Percentiles rank a stretch among this genome's conserved stretches.
phyloP scores from a whole-genome alignment of 73 alveolate genomes.

The Breviolum minutum region DNA sequence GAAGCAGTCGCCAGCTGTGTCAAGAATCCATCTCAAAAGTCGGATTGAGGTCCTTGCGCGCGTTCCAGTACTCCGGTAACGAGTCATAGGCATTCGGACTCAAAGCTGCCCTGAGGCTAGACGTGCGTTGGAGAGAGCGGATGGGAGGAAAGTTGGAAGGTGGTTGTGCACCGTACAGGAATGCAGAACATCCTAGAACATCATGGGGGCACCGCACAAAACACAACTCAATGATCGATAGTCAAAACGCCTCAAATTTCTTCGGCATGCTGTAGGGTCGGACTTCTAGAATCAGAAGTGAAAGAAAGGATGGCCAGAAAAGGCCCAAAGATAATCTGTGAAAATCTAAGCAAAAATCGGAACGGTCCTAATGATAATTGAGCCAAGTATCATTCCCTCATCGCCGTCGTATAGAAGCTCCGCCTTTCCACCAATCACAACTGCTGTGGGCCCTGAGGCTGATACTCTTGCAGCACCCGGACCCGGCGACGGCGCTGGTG shows the following conservation, averaged over 20 bases:
- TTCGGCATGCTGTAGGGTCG: too few species aligned
- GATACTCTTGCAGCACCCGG: not conserved
- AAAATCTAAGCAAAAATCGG: not conserved
- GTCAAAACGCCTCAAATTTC: too few species aligned
- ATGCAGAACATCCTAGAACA: too few species aligned
- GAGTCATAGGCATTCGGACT: not conserved
- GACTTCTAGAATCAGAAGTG: too few species aligned
- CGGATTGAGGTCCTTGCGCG: constrained; percentile 29
- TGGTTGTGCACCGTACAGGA: too few species aligned
- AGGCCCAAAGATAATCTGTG: too few species aligned
- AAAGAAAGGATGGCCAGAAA: too few species aligned
- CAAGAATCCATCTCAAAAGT: constrained; percentile 10
- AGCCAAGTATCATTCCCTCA: constrained; percentile 5
- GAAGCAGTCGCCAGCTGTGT: too few species aligned
- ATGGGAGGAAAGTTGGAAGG: not conserved
- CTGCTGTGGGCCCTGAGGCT: constrained; percentile 20
- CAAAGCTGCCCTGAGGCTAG: not conserved
- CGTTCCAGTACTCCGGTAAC: constrained; percentile 46
- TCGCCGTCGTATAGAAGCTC: not conserved
- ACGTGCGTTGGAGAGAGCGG: not conserved
- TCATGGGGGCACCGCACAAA: too few species aligned
- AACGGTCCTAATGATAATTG: not conserved
- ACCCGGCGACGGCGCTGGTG: not conserved
- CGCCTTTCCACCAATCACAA: constrained; percentile 1
- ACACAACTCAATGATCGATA: too few species aligned